Base-by-base conservation (phyloP, 371 early-diverging fungal species). In the Rhizopus delemar region DNA sequence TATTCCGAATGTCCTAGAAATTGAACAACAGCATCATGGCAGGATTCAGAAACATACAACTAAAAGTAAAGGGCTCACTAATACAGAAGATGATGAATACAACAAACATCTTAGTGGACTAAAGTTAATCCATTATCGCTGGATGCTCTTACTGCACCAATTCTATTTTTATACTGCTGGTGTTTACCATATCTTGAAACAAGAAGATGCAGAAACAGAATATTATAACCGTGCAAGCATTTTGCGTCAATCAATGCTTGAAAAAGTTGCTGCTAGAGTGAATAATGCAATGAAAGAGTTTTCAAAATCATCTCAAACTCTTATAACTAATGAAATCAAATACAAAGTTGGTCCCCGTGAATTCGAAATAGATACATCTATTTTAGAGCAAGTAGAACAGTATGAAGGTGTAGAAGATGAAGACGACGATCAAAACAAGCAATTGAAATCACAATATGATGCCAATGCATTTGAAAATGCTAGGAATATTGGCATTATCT, bases 141-240 rank as follows among this genome's bases (percentile, higher is more conserved):
- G 80, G 74, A 67, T 69, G n/a, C 76, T 78, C n/a, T 59, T 83
- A 41, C 62, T 86, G 39, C 89, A 90, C 59, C 81, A 76, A 5
- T 69, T 75, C 9, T 63, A 83, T 52, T 90, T 86, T 60, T 90
- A 81, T 54, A 68, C 75, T 9, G 90, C 87, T 3, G 75, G 82
- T 13, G 64, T 79, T 1, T 80, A 77, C 57, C 78, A 84, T 57
- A 62, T 69, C 29, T 46, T 77, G 31, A 65, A 68, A 16, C 57
- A 63, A 35, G 67, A 72, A 46, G 67, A 62, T 0, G 60, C 73
- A n/a, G 80, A 81, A 46, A 53, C 60, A 0, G 28, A 65, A 22
- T 78, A 66, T 46, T 88, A 87, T 56, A 65, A 74, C 4, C 66
- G 63, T 41, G 87, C 88, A 0, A 78, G 79, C 28, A 62, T 56